Base-by-base conservation (phyloP, 1,284 basidiomycete genomes). In the Bondarzewia mesenterica region DNA sequence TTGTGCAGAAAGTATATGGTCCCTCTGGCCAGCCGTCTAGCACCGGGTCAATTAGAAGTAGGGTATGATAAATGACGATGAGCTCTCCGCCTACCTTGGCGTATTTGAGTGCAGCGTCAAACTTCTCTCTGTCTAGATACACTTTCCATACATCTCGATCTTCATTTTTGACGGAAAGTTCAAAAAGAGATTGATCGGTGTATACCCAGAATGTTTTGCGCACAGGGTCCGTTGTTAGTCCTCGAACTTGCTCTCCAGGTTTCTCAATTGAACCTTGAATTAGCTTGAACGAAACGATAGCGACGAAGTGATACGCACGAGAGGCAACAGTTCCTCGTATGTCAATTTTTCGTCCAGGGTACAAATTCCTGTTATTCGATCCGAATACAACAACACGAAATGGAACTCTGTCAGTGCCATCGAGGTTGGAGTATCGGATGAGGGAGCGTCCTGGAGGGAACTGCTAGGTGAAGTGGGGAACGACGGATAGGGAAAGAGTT, bases 141-240 rank as follows among this genome's bases (percentile, higher is more conserved):
- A 94, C 85, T 52, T 84, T 84, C 96, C 96, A 99, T 5, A 99
- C 85, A 60, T 98, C 89, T 3, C 94, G 80, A 58, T 89, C 89
- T 69, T 99, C 96, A 56, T 95, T 90, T 8, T 75, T 75, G 15
- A 93, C 76, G 14, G 88, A 80, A 16, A 99, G 70, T 61, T 99
- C 96, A 58, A 92, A 93, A 40, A 99, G 78, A 0, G 90, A 89
- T 50, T 85, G 78, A 56, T 92, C 83, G 0, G 95, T 94, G 63
- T 89, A 96, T 2, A 96, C 77, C 96, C 96, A 99, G 59, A 89
- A 95, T 4, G 95, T 98, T 61, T 81, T 82, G 7, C 89, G 82
- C 4, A 90, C 80, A 7, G 89, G 84, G 65, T 99, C 96, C 6
- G 85, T 75, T 4, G 83, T 78, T 20, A 96, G 69, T 0, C 85